phyloP scores from a whole-genome alignment of 2,329 filamentous ascomycete genomes.

The Ophiocordyceps camponoti-floridani region DNA sequence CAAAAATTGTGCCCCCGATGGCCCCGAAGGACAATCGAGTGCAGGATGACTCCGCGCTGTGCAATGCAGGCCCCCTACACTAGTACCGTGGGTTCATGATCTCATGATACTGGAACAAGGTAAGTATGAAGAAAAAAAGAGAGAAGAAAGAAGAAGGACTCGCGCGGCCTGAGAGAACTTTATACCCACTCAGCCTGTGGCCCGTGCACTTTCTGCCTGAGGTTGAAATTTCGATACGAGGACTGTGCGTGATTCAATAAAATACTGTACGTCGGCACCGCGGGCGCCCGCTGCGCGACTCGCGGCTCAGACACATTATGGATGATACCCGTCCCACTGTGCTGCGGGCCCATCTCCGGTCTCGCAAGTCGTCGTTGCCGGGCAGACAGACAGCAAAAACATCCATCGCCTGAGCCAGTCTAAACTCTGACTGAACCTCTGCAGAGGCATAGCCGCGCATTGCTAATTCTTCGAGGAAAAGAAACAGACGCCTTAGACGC shows the following conservation, averaged over 20 bases:
- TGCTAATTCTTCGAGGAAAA: not conserved
- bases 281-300: too few relatives aligned
- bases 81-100: slow-evolving; percentile 24
- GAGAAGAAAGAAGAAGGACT: slow-evolving; percentile 5
- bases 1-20: slow-evolving; percentile 33
- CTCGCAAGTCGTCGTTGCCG: not conserved
- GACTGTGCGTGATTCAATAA: not conserved
- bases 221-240: slow-evolving; percentile 1
- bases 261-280: too few relatives aligned
- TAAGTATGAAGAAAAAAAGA: slow-evolving; percentile 30
- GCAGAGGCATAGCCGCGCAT: not conserved
- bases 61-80: slow-evolving; percentile 31
- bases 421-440: not conserved
- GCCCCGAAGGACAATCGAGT: slow-evolving; percentile 33
- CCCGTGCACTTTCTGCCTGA: slow-evolving; percentile 8
- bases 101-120: slow-evolving; percentile 24
- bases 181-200: slow-evolving; percentile 7
- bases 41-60: slow-evolving; percentile 29
- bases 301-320: not conserved
- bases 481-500: not conserved
- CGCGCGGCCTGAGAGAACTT: not conserved
- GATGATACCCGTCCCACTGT: not conserved
- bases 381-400: too few relatives aligned
- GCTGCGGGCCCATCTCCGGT: not conserved
- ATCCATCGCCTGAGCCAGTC: not conserved